phyloP scores from a whole-genome alignment of 2,329 filamentous ascomycete genomes.

The Tolypocladium endophyticum region DNA sequence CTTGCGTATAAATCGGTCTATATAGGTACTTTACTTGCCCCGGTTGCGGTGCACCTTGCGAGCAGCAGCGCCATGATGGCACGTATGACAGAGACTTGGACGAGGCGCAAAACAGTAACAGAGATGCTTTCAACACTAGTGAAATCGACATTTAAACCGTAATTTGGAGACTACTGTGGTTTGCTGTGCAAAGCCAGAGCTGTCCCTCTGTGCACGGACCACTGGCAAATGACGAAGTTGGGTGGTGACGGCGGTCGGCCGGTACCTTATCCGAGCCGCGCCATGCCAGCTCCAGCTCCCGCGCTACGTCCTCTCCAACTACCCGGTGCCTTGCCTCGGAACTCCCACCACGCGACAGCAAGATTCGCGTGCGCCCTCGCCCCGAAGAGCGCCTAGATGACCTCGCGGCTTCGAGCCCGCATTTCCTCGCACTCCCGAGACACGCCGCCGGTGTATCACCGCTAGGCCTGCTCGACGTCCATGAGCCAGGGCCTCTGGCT shows the following conservation, averaged over 20 bases:
- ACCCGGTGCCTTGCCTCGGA: background rate
- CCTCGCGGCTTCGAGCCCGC: background rate
- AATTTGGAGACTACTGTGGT: background rate
- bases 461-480: constrained; percentile 10
- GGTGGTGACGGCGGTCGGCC: background rate
- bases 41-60: too few relatives aligned
- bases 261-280: constrained; percentile 1
- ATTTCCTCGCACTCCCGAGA: background rate
- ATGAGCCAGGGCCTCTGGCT: constrained; percentile 22
- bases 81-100: background rate
- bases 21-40: too few relatives aligned
- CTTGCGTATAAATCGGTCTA: too few relatives aligned
- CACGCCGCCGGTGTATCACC: background rate
- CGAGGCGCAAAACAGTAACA: too few relatives aligned
- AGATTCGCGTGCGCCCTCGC: background rate
- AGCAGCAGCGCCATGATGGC: background rate
- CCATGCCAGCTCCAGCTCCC: background rate
- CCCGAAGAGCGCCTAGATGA: background rate
- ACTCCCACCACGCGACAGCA: background rate
- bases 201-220: constrained; percentile 3
- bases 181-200: background rate
- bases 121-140: background rate
- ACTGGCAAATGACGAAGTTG: background rate
- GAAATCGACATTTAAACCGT: background rate
- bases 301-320: background rate